phyloP scores from a whole-genome alignment of 2,329 filamentous ascomycete genomes.

The Immersiporthe knoxdaviesiana region DNA sequence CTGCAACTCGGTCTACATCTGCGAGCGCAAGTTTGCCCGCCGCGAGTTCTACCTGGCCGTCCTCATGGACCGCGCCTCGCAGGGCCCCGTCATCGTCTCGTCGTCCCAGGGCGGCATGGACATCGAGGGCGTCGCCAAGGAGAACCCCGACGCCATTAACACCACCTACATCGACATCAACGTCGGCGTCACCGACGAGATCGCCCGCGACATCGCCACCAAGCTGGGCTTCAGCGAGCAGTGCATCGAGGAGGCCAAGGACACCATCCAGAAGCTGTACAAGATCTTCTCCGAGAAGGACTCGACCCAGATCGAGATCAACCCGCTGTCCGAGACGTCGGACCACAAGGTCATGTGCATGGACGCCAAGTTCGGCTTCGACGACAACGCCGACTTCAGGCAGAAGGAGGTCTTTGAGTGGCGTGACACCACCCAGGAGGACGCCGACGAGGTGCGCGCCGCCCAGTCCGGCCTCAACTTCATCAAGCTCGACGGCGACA shows the following conservation, averaged over 20 bases:
- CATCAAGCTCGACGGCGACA: conserved; percentile 99
- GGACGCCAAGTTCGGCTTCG: conserved; percentile 98
- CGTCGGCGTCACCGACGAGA: conserved; percentile 91
- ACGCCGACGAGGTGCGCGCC: conserved; percentile 95
- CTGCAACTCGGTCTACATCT: conserved; percentile 98
- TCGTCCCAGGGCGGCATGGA: conserved; percentile 99
- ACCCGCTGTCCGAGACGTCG: conserved; percentile 96
- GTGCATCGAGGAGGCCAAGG: conserved; percentile 93
- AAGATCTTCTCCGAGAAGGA: conserved; percentile 98
- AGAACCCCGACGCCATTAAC: conserved; percentile 92
- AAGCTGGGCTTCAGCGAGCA: conserved; percentile 97
- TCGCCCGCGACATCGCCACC: conserved; percentile 84
- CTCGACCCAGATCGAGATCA: conserved; percentile 99
- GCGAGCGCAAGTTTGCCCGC: conserved; percentile 98
- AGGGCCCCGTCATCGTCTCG: conserved; percentile 93
- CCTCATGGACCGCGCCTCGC: conserved; percentile 93
- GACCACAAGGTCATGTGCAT: conserved; percentile 98
- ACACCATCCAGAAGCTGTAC: conserved; percentile 98
- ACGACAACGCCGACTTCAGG: conserved; percentile 98
- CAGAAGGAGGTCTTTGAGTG: conserved; percentile 95
- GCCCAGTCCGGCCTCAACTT: conserved; percentile 96
- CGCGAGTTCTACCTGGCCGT: conserved; percentile 99
- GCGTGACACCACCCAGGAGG: conserved; percentile 95
- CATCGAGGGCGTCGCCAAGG: conserved; percentile 97
- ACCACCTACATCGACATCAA: conserved; percentile 95